A percentile compares a stretch with the other conserved stretches of the same genome.
phyloP scores from a whole-genome alignment of 2,329 filamentous ascomycete genomes.

The Phoma sp. region DNA sequence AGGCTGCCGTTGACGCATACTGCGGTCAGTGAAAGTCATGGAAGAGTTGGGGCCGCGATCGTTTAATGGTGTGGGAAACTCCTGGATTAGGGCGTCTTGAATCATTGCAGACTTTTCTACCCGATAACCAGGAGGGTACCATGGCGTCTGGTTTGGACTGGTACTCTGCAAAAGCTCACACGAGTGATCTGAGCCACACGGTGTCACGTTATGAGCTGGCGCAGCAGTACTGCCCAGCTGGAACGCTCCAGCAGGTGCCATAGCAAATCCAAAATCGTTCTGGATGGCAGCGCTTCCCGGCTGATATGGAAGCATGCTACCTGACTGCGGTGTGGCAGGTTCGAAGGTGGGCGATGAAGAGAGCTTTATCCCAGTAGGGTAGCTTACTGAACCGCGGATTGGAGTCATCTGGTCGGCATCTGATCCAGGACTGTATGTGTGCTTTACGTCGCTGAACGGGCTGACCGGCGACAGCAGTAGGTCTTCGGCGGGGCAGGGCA shows the following conservation, averaged over 20 bases:
- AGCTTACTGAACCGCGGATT: slow-evolving; percentile 9
- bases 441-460: slow-evolving; percentile 23
- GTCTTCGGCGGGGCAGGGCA: slow-evolving; percentile 19
- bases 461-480: slow-evolving; percentile 30
- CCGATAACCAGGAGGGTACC: slow-evolving; percentile 13
- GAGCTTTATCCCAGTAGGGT: not conserved
- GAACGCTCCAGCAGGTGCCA: not conserved
- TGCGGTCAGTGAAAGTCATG: not conserved
- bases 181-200: slow-evolving; percentile 12
- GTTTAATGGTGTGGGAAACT: not conserved
- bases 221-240: not conserved
- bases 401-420: slow-evolving; percentile 8
- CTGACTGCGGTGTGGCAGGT: slow-evolving; percentile 1
- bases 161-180: slow-evolving; percentile 13
- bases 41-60: slow-evolving; percentile 2
- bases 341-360: not conserved
- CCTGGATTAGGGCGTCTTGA: not conserved
- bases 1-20: not conserved
- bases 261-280: not conserved
- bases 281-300: not conserved
- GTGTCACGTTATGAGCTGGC: not conserved
- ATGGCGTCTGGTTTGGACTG: slow-evolving; percentile 11
- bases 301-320: not conserved
- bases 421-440: slow-evolving; percentile 11
- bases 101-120: not conserved